A percentile compares a stretch with the other conserved stretches of the same genome.
These are phyloP conservation scores for Schizothecium vesticola DNA, from an alignment of 495 filamentous ascomycete genomes.

Conservation along the genomic window DNA sequence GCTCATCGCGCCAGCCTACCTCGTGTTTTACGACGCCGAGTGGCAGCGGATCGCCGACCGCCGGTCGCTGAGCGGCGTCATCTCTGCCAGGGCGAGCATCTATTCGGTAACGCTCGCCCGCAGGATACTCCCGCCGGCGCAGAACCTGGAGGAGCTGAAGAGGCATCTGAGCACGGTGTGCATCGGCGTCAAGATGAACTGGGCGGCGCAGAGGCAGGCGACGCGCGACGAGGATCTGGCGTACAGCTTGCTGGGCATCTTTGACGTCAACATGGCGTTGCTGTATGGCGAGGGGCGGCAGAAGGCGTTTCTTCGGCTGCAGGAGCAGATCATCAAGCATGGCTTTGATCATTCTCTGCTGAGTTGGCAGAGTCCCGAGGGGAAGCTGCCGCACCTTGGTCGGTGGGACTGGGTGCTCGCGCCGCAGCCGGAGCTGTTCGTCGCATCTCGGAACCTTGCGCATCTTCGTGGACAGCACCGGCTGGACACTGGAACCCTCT, in stretches of 20 bases:
- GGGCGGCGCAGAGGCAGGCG: constrained; percentile 3
- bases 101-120: background rate
- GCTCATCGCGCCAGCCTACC: constrained; percentile 28
- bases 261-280: constrained; percentile 11
- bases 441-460: background rate
- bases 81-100: constrained; percentile 8
- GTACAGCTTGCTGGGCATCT: constrained; percentile 9
- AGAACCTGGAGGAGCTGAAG: background rate
- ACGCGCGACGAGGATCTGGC: constrained; percentile 2
- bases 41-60: constrained; percentile 24
- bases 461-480: background rate
- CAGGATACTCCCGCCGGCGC: background rate
- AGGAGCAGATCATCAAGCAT: constrained; percentile 8
- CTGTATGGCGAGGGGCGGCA: constrained; percentile 9
- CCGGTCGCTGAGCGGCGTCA: background rate
- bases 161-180: background rate
- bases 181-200: constrained; percentile 7
- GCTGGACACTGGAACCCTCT: background rate
- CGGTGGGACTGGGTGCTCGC: constrained; percentile 2
- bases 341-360: constrained; percentile 2
- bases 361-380: background rate
- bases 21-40: constrained; percentile 29
- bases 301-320: constrained; percentile 11
- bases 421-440: background rate
- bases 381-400: background rate